Conservation (phyloP, 352 stramenopile genomes). For the Phytophthora boehmeriae region DNA sequence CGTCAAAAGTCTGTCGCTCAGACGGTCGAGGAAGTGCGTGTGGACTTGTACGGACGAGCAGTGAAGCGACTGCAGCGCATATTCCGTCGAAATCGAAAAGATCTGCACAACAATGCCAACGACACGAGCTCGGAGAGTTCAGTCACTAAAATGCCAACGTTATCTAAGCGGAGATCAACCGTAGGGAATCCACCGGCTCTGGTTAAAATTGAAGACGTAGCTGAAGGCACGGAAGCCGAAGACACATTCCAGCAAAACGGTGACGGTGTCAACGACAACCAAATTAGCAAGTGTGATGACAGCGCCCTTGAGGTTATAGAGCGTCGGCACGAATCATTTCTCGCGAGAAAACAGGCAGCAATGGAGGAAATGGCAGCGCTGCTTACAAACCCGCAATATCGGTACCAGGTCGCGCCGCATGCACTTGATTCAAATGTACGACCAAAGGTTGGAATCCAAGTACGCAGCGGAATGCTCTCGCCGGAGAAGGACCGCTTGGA, state of each 20-base stretch:
- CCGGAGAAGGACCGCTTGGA: slow-evolving; percentile 53
- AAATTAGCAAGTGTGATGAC: slow-evolving; percentile 11
- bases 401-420: slow-evolving; percentile 8
- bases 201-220: slow-evolving; percentile 21
- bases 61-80: slow-evolving; percentile 65
- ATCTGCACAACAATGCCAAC: slow-evolving; percentile 14
- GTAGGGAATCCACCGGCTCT: slow-evolving; percentile 18
- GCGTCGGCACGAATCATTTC: slow-evolving; percentile 24
- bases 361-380: slow-evolving; percentile 35
- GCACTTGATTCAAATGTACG: slow-evolving; percentile 5
- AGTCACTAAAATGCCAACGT: slow-evolving; percentile 24
- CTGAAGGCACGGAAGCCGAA: slow-evolving; percentile 11
- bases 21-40: slow-evolving; percentile 63
- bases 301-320: slow-evolving; percentile 11
- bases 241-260: slow-evolving; percentile 10
- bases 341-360: slow-evolving; percentile 26
- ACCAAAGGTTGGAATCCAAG: slow-evolving; percentile 8
- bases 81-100: slow-evolving; percentile 54
- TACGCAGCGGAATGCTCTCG: slow-evolving; percentile 52
- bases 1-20: slow-evolving; percentile 49
- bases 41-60: slow-evolving; percentile 63
- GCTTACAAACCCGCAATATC: slow-evolving; percentile 26
- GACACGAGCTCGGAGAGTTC: neutral
- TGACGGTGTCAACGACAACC: slow-evolving; percentile 9
- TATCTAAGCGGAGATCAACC: slow-evolving; percentile 20